Evolutionary conservation across 2,329 filamentous ascomycete species (phyloP).

Genomic region (Tolypocladium ovalisporum): DNA sequence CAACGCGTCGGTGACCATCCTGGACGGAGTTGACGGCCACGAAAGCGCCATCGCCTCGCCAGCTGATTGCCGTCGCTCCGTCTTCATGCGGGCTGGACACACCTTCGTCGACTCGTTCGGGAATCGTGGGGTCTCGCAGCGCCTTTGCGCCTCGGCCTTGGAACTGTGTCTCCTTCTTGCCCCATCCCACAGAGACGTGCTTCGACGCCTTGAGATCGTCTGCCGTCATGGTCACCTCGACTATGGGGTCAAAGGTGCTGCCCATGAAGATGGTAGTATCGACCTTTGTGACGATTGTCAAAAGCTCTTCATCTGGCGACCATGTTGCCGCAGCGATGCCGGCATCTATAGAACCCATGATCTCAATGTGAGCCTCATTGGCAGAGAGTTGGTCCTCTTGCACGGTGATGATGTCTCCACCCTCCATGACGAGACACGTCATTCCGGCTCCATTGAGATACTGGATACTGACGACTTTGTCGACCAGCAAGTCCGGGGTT

Average conservation of each 20-base stretch:
- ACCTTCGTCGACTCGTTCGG: conserved; percentile 82
- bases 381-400: conserved; percentile 43
- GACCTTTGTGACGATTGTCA: conserved; percentile 71
- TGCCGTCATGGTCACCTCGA: conserved; percentile 57
- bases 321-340: conserved; percentile 83
- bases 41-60: conserved; percentile 89
- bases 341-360: conserved; percentile 86
- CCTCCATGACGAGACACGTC: conserved; percentile 73
- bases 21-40: conserved; percentile 79
- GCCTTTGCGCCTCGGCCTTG: conserved; percentile 82
- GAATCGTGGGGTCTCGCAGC: conserved; percentile 85
- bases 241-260: conserved; percentile 73
- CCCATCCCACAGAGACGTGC: conserved; percentile 96
- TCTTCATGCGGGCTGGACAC: conserved; percentile 66
- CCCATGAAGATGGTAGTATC: conserved; percentile 87
- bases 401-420: conserved; percentile 83
- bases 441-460: conserved; percentile 73
- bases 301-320: conserved; percentile 90
- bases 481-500: conserved; percentile 61
- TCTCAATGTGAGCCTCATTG: conserved; percentile 76
- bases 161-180: conserved; percentile 96
- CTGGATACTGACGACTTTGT: conserved; percentile 69
- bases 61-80: conserved; percentile 62
- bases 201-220: conserved; percentile 81
- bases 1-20: conserved; percentile 57